These are phyloP conservation scores for Mycosphaerella sp. DNA, from an alignment of 2,329 filamentous ascomycete species.

Conservation along the genomic window DNA sequence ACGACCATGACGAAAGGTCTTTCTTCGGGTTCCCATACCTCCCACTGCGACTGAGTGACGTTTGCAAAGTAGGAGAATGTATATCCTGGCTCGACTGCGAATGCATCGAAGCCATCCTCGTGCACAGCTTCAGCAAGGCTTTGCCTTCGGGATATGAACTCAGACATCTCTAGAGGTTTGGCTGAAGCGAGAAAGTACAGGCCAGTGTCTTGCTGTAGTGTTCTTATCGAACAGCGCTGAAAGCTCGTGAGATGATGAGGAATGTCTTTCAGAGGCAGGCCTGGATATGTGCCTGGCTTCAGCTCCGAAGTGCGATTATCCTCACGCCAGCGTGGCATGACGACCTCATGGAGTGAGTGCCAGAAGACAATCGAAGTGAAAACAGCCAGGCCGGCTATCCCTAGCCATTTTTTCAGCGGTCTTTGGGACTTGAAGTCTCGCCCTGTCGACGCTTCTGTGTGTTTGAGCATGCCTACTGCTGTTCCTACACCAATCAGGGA, in stretches of 20 bases:
- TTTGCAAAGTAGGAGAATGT: constrained; percentile 61
- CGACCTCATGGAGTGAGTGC: background rate
- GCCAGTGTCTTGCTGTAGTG: constrained; percentile 39
- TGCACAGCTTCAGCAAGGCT: constrained; percentile 52
- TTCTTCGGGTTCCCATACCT: constrained; percentile 60
- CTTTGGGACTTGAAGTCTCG: background rate
- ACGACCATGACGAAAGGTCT: constrained; percentile 57
- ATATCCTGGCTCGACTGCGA: constrained; percentile 58
- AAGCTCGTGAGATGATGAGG: constrained; percentile 23
- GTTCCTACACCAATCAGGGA: background rate
- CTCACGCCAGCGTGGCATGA: background rate
- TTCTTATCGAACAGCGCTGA: constrained; percentile 50
- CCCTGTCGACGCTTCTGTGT: background rate
- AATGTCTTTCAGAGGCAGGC: constrained; percentile 14
- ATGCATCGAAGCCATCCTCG: constrained; percentile 50
- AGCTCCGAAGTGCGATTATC: too few relatives aligned
- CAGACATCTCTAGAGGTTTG: constrained; percentile 43
- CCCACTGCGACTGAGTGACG: constrained; percentile 45
- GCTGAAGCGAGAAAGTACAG: constrained; percentile 49
- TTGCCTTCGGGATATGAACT: constrained; percentile 52
- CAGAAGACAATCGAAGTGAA: too few relatives aligned
- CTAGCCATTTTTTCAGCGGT: background rate
- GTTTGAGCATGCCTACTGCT: background rate
- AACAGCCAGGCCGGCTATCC: too few relatives aligned
- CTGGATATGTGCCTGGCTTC: background rate